Evolutionary conservation across 768 basidiomycete species (phyloP), one percentile per base, ranked within the genome.

Genomic region (Clitopilus passeckerianus): DNA sequence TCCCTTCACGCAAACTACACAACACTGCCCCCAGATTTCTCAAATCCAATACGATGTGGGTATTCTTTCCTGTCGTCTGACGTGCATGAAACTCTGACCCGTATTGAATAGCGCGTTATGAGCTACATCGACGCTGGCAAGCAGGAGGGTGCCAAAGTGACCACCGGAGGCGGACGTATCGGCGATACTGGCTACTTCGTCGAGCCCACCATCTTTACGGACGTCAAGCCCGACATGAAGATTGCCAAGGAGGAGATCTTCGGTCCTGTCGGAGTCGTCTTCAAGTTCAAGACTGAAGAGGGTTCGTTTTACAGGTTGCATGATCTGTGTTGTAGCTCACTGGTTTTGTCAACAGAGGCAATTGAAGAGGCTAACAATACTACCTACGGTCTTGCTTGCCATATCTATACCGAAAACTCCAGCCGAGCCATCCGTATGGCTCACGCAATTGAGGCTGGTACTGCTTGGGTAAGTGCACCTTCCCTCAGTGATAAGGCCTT

Each of bases 191-290:
- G 80, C 0, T 92, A 79, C 77, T 93, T 86, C 71, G 82, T 94
- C 68, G 59, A 76, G 60, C 92, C 89, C 1, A 93, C 93, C 12
- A 80, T 93, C 65, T 88, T 92, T 74, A 84, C 86, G 10, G 77
- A 90, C 65, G 79, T 80, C 12, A 80, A 71, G 44, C 78, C 82
- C 5, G 81, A 86, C 37, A 91, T 91, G 89, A 86, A 82, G 71
- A 90, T 93, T 59, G 86, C 89, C 12, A 70, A 70, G 58, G 86
- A 89, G 65, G 85, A 93, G 71, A 91, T 92, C 61, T 92, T 93
- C 63, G 87, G 87, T 20, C 87, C 89, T 2, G 86, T 89, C 46
- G 81, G 83, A 57, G 86, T 83, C 34, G 72, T 90, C 43, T 77
- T 83, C 72, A 84, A 84, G 65, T 90, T 90, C 75, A 80, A 83